Base-by-base conservation (phyloP, 176 grass and related monocot genomes). In the Triticum monococcum region DNA sequence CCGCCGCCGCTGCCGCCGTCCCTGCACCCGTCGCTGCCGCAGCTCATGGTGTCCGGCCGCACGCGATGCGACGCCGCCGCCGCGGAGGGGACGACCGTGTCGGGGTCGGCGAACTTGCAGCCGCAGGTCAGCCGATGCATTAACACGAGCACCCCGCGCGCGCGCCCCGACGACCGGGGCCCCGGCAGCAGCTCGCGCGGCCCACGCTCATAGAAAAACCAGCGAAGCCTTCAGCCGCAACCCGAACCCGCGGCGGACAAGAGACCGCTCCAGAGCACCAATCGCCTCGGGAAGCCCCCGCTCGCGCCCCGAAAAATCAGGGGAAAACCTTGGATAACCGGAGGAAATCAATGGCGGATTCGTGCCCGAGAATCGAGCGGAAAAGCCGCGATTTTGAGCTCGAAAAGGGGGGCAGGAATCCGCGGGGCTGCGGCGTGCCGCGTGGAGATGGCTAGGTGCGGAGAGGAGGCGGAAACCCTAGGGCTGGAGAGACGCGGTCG, bases 11-110 rank as follows among this genome's bases (percentile, higher is more conserved):
- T 33, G 79, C 73, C 67, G 11, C 80, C 75, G 32, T 85, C 86
- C 63, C 86, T 74, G 57, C 90, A 78, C 64, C 86, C 90, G 32
- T 88, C 90, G 64, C 90, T 91, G 82, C 90, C 90, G 83, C 86
- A 82, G 90, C 90, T 91, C 90, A 91, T 91, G 52, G 82, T 85
- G 18, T 88, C 78, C 14, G 77, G 70, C 54, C 78, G 79, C 72
- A 81, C 86, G 40, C 64, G 79, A 31, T 64, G 79, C 36, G 54
- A 35, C 12, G 85, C 79, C 33, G 50, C n/a, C 48, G 48, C 48
- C 50, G 50, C 50, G 16, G 50, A 54, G 82, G 52, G 78, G 54
- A 65, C 72, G 28, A 71, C 64, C 52, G n/a, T 81, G 64, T 85
- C 82, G 24, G 70, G 78, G 41, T 85, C 78, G n/a, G 78, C 56